Evolutionary conservation across 345 rosid species (phyloP), one percentile per base, ranked within the genome.

Genomic region (Boechera stricta): DNA sequence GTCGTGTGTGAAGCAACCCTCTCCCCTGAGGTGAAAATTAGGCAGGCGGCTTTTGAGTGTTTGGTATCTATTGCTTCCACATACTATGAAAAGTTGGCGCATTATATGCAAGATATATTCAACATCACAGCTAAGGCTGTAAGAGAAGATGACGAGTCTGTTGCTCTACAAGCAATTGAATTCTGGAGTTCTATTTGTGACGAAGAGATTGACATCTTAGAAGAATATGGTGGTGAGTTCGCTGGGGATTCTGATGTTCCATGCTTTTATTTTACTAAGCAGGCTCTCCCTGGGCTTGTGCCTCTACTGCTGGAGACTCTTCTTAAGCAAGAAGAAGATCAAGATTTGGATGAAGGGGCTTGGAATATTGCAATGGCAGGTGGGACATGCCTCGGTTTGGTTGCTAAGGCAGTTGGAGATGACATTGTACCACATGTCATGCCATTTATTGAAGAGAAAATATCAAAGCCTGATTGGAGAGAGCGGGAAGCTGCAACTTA

Each of bases 351-450:
- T 74, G 91, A 88, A 77, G 89, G 88, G 28, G 91, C 91, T 13
- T 88, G 91, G 91, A 86, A 88, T 74, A 86, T 87, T 48, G 88
- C 91, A 16, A 87, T 86, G 89, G 89, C 89, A 52, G 89, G 89
- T 72, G 89, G 89, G 21, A 86, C 89, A 4, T 86, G 89, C 81
- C 82, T 88, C 8, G 91, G 91, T 52, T 80, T 88, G 86, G 91
- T 88, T 68, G 91, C 89, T 59, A 74, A 86, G 67, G 81, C 89
- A n/a, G 88, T 88, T 11, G 89, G 91, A 65, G 89, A 88, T 64
- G 89, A 88, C 73, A 74, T 88, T 57, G 89, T 84, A 4, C 88
- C 87, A 10, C 91, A 86, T 76, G 88, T 88, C 69, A 79, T 88
- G 88, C 90, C 91, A 3, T 88, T 88, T 65, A 81, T 88, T 57